These are phyloP conservation scores for Xylaria nigripes DNA, from an alignment of 495 filamentous ascomycete species.

Conservation along the genomic window DNA sequence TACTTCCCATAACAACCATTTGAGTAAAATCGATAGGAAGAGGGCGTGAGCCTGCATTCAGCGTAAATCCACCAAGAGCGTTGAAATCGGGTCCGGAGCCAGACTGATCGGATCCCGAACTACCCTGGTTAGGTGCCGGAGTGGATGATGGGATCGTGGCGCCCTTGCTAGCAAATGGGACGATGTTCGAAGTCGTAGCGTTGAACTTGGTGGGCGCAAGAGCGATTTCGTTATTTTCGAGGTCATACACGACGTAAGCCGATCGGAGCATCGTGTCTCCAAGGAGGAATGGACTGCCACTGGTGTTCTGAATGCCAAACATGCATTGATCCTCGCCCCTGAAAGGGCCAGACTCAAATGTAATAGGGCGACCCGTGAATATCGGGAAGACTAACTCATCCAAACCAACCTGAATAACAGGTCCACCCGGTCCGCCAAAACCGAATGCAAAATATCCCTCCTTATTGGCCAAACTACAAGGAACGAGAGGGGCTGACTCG, in stretches of 20 bases:
- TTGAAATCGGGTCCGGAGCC: conserved; percentile 28
- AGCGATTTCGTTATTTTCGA: conserved; percentile 79
- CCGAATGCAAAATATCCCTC: conserved; percentile 63
- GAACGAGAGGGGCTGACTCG: conserved; percentile 53
- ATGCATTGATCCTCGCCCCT: conserved; percentile 55
- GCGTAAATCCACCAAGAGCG: conserved; percentile 32
- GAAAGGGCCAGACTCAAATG: conserved; percentile 31
- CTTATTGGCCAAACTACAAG: conserved; percentile 58
- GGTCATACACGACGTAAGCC: conserved; percentile 91
- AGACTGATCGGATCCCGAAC: conserved; percentile 22
- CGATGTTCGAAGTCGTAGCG: conserved; percentile 49
- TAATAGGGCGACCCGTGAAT: conserved; percentile 36
- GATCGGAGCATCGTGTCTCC: conserved; percentile 95
- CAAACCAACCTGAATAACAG: conserved; percentile 63
- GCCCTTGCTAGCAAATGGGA: conserved; percentile 41
- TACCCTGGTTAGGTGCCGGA: conserved; percentile 34
- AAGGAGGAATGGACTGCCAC: conserved; percentile 53
- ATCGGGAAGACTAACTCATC: conserved; percentile 68
- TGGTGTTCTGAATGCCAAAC: conserved; percentile 70
- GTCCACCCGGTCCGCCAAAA: conserved; percentile 53
- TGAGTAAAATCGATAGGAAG: conserved; percentile 27
- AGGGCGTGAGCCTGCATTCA: conserved; percentile 20
- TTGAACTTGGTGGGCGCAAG: conserved; percentile 87
- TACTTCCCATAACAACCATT: conserved; percentile 28
- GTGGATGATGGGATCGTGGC: conserved; percentile 45